Evolutionary conservation across 208 protist genomes (phyloP), one percentile per base, ranked within the genome.

Genomic region (Tritrichomonas musculus): DNA sequence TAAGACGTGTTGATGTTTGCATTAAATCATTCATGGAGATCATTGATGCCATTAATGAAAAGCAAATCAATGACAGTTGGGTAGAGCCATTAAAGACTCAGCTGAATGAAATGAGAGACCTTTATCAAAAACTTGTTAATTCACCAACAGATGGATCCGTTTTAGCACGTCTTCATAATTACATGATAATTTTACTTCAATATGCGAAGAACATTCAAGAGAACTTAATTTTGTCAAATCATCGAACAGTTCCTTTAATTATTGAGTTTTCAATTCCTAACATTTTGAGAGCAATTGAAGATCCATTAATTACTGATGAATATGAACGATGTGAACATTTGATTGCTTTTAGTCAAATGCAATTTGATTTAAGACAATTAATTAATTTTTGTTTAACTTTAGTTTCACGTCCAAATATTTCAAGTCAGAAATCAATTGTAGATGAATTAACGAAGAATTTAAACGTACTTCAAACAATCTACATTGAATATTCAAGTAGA

Each of bases 251-350:
- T 57, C 77, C 77, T 27, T 55, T 88, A 30, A 88, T 88, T 36
- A 88, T 88, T 14, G 77, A 88, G 57, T 13, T 88, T 5, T 44
- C 57, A 27, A 41, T 39, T 27, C 77, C 77, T 39, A 47, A 8
- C 25, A 60, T 88, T 20, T n/a, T 20, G 33, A n/a, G n/a, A 27
- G 47, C 77, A 39, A 17, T 88, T 0, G 77, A 14, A 39, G 57
- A 88, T n/a, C 77, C 77, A 39, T 44, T 57, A 41, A 88, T 88
- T 3, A 88, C 41, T 39, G 77, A 88, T 57, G 77, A 88, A 44
- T 88, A 57, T 49, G 77, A 88, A 30, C 33, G 41, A 47, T 88
- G 77, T 49, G 30, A 36, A 33, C 77, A 88, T 49, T 27, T 88
- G 53, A 11, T 27, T 20, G 20, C 20, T 13, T 57, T 57, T 14